Percentiles rank a stretch among this genome's conserved stretches.
Conservation (phyloP, 2,329 filamentous ascomycete species). For the Furcasterigmium sp. region DNA sequence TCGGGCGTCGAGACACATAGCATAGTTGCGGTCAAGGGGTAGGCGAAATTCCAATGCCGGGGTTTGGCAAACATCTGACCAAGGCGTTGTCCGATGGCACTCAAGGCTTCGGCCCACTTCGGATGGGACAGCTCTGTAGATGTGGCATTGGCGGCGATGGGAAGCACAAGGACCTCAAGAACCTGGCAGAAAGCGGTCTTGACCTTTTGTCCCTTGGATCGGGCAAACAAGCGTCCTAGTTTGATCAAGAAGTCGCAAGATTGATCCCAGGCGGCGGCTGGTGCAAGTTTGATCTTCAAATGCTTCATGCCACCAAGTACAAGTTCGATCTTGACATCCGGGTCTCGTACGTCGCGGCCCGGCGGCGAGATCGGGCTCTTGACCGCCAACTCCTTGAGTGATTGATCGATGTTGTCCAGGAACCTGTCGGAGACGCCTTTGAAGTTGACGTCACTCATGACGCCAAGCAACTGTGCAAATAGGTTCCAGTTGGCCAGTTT, state of each 20-base stretch:
- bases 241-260: constrained; percentile 85
- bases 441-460: constrained; percentile 94
- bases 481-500: constrained; percentile 94
- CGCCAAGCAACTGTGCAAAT: constrained; percentile 87
- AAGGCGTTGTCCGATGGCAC: constrained; percentile 71
- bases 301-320: constrained; percentile 90
- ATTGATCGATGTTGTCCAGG: constrained; percentile 70
- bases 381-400: constrained; percentile 67
- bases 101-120: constrained; percentile 83
- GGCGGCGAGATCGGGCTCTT: constrained; percentile 57
- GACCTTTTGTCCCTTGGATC: constrained; percentile 80
- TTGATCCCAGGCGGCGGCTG: constrained; percentile 72
- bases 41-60: constrained; percentile 84
- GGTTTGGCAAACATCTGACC: constrained; percentile 85
- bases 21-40: constrained; percentile 80
- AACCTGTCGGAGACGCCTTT: constrained; percentile 77
- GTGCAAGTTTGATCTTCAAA: constrained; percentile 68
- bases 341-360: constrained; percentile 47
- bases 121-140: constrained; percentile 71
- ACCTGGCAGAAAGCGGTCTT: constrained; percentile 95
- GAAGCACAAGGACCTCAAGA: constrained; percentile 78
- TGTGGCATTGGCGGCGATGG: constrained; percentile 75
- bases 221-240: constrained; percentile 75
- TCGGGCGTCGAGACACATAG: constrained; percentile 86
- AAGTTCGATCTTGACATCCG: constrained; percentile 79